A percentile compares a stretch with the other conserved stretches of the same genome.
These are phyloP conservation scores for Bolboschoenus planiculmis DNA, from an alignment of 176 grass and related monocot species.

Conservation along the genomic window DNA sequence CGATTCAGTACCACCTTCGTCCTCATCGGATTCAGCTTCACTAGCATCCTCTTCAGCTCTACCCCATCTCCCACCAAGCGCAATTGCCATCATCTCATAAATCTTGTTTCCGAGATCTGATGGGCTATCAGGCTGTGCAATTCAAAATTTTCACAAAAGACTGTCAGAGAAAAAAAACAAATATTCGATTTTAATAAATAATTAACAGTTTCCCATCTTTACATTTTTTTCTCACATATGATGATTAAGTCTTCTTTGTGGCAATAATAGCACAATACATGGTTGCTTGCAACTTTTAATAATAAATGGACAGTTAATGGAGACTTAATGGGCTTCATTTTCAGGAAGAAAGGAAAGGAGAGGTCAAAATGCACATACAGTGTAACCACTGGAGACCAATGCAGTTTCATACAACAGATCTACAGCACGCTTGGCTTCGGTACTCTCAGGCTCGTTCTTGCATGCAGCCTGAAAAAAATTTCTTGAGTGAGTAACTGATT, in stretches of 20 bases:
- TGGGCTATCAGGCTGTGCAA: slow-evolving; percentile 63
- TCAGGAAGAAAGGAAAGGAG: background rate
- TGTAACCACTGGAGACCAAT: slow-evolving; percentile 97
- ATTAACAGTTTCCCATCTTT: background rate
- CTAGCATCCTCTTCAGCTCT: slow-evolving; percentile 29
- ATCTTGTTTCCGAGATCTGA: slow-evolving; percentile 92
- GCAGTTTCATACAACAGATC: slow-evolving; percentile 88
- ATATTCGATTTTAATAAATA: background rate
- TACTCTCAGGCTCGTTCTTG: slow-evolving; percentile 78
- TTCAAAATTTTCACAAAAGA: background rate
- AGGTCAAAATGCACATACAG: slow-evolving; percentile 37
- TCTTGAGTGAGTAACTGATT: background rate
- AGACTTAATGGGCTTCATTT: background rate
- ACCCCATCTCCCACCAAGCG: slow-evolving; percentile 93
- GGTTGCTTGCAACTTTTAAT: background rate
- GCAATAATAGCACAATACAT: background rate
- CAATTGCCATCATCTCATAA: slow-evolving; percentile 93
- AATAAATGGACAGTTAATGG: background rate
- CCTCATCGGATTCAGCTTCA: slow-evolving; percentile 28
- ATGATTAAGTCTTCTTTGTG: background rate
- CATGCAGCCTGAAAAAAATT: slow-evolving; percentile 59
- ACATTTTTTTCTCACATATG: background rate
- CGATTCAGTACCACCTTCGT: background rate
- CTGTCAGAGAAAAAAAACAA: background rate
- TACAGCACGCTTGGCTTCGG: slow-evolving; percentile 76